Conservation (phyloP, 345 rosid species). For the Arabidopsis arenosa region DNA sequence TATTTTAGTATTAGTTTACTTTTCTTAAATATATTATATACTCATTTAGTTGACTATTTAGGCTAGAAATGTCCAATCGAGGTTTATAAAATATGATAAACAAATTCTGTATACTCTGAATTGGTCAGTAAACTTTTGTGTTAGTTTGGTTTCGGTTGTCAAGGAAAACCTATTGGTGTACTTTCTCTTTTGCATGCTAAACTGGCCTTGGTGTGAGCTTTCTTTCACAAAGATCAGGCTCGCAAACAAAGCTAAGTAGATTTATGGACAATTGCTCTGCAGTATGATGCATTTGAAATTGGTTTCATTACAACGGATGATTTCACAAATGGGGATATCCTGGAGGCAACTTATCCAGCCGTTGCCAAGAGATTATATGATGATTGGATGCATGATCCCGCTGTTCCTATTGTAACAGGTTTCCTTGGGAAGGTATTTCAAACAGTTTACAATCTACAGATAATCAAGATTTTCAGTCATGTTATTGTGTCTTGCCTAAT, state of each 20-base stretch:
- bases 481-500: conserved; percentile 10
- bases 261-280: conserved; percentile 39
- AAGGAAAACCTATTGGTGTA: conserved; percentile 12
- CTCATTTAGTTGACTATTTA: conserved; percentile 25
- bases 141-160: conserved; percentile 11
- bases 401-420: conserved; percentile 94
- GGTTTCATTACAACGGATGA: conserved; percentile 98
- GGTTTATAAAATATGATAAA: background rate
- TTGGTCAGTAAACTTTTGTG: conserved; percentile 8
- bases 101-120: background rate
- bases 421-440: conserved; percentile 89
- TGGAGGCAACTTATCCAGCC: conserved; percentile 97
- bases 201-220: conserved; percentile 31
- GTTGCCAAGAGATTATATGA: conserved; percentile 84
- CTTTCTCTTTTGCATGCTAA: conserved; percentile 12
- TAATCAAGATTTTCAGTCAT: conserved; percentile 8
- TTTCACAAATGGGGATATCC: conserved; percentile 95
- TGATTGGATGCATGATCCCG: conserved; percentile 82
- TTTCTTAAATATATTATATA: background rate
- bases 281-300: conserved; percentile 97
- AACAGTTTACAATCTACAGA: conserved; percentile 15
- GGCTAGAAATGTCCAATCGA: conserved; percentile 11
- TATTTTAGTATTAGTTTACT: background rate
- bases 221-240: background rate
- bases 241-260: conserved; percentile 27